Evolutionary conservation across 768 basidiomycete species (phyloP).

Genomic region (Tulasnella sp.): DNA sequence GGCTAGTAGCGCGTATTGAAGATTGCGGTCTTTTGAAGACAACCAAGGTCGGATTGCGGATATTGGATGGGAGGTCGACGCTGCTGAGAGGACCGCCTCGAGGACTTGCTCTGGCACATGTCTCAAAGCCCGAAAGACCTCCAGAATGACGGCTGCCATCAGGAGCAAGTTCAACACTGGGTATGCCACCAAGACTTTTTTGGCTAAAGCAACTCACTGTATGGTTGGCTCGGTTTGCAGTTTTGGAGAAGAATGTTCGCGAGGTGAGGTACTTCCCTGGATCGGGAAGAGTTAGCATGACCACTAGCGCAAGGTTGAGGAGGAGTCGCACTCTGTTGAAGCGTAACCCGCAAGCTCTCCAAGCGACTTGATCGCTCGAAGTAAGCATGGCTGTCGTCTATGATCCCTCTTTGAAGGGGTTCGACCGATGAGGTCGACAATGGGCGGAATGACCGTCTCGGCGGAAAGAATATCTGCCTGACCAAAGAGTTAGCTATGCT

Average conservation of each 20-base stretch:
- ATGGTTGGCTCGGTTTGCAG: neutral
- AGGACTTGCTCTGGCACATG: slow-evolving; percentile 18
- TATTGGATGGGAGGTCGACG: slow-evolving; percentile 9
- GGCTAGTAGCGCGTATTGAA: slow-evolving; percentile 51
- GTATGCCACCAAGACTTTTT: neutral
- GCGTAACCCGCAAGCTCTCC: too few species aligned
- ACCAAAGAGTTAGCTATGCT: neutral
- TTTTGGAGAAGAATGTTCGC: neutral
- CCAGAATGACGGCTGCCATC: slow-evolving; percentile 25
- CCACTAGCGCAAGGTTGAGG: neutral
- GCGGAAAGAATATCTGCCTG: neutral
- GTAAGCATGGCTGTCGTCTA: too few species aligned
- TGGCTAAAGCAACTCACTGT: neutral
- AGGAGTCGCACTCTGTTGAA: neutral
- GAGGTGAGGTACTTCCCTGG: neutral
- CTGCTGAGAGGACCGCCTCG: neutral
- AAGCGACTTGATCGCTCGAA: too few species aligned
- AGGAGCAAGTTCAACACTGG: neutral
- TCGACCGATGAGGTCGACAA: neutral
- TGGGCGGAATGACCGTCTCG: neutral
- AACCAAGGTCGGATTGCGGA: slow-evolving; percentile 41
- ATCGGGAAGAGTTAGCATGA: neutral
- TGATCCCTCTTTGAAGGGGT: too few species aligned
- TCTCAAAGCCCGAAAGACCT: slow-evolving; percentile 28
- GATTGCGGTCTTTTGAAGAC: slow-evolving; percentile 43